Evolutionary conservation across 352 stramenopile genomes (phyloP), one percentile per base, ranked within the genome.

Genomic region (Pythium grandisporangium): DNA sequence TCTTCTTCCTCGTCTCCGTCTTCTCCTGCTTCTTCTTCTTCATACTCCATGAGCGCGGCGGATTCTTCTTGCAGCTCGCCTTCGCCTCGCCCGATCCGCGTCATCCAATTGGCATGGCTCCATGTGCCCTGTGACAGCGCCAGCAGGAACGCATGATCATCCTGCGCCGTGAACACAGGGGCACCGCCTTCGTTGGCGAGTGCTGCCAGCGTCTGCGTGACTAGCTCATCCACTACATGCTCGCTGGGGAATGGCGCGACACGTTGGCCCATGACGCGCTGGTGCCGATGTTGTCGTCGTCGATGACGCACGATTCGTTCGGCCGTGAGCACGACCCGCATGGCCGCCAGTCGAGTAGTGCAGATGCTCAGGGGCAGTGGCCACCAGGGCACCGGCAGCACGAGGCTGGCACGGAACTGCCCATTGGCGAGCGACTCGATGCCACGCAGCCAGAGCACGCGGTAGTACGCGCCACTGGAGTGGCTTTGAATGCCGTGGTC

Each of bases 391-490:
- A 17, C 7, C 23, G 63, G 51, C 5, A 87, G 56, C 29, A 63
- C 37, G 8, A 90, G 42, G 7, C 42, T 58, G 12, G 76, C 73
- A 16, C 69, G 66, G 44, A 68, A 87, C 33, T 75, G 78, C 12
- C 70, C 65, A 38, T 87, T 85, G 2, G 66, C 52, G n/a, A 90
- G 49, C 20, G 67, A 44, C 37, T 82, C 55, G 10, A 90, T 66
- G 4, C 73, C 76, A 39, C 76, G 61, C 3, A 90, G 45, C 73
- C 71, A 90, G 13, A 87, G 44, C 27, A 90, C 53, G 7, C 73
- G 76, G 30, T 80, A 70, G 37, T 68, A 87, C 45, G 35, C 4
- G 33, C 14, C 21, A 5, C 25, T 17, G 40, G 32, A 14, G 26
- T 51, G 49, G 19, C 36, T 25, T 7, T 53, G 56, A 7, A 62